Conservation (phyloP, 805 yeast genomes). For the Cyberlindnera veronae region DNA sequence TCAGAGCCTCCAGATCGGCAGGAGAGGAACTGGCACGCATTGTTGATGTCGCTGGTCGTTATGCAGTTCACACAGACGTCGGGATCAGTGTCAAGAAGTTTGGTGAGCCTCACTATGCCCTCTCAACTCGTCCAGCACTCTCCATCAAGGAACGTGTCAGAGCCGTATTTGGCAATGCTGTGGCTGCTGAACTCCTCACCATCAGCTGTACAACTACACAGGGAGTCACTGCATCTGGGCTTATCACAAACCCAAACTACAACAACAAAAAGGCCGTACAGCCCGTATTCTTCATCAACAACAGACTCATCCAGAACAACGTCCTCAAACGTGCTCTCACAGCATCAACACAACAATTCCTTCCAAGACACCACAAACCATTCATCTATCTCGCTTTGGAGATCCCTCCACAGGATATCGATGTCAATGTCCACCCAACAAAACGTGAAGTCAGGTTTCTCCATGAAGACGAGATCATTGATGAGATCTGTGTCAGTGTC, state of each 20-base stretch:
- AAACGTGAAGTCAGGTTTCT: slow-evolving; percentile 87
- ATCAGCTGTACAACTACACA: too few species aligned
- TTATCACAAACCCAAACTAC: slow-evolving; percentile 68
- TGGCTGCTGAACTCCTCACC: slow-evolving; percentile 62
- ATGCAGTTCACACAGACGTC: slow-evolving; percentile 69
- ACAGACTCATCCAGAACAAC: slow-evolving; percentile 78
- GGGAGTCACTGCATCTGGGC: slow-evolving; percentile 52
- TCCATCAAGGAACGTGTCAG: slow-evolving; percentile 67
- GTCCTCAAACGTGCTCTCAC: slow-evolving; percentile 68
- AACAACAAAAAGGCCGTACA: slow-evolving; percentile 58
- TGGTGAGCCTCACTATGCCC: slow-evolving; percentile 68
- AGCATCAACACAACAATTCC: slow-evolving; percentile 40
- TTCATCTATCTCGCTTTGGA: slow-evolving; percentile 73
- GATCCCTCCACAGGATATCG: slow-evolving; percentile 67
- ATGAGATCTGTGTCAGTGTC: slow-evolving; percentile 46
- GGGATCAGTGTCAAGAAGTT: slow-evolving; percentile 78
- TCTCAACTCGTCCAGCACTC: slow-evolving; percentile 52
- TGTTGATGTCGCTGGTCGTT: slow-evolving; percentile 77
- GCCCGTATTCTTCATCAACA: slow-evolving; percentile 82
- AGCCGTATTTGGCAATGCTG: slow-evolving; percentile 61
- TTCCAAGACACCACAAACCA: slow-evolving; percentile 77
- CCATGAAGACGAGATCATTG: slow-evolving; percentile 82
- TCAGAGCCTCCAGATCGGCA: slow-evolving; percentile 59
- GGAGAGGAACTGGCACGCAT: slow-evolving; percentile 76
- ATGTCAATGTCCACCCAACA: slow-evolving; percentile 95